Base-by-base conservation (phyloP, 345 rosid genomes). In the Melaleuca alternifolia region DNA sequence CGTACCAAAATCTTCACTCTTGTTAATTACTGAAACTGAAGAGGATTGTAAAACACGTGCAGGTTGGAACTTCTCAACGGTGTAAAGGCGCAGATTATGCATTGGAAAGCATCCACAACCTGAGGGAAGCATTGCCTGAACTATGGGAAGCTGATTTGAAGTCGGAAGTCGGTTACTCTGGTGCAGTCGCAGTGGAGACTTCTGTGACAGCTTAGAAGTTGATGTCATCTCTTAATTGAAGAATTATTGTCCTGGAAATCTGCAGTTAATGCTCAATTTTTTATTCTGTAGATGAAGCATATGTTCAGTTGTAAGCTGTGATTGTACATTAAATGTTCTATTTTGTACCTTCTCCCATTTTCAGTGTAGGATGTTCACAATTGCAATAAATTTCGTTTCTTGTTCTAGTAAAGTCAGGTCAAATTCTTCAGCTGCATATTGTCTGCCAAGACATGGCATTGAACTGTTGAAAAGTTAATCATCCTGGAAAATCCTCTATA, bases 81-180 rank as follows among this genome's bases (percentile, higher is more conserved):
- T 88, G 90, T 37, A 93, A 92, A 57, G 96, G 97, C 6, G 96
- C 95, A 83, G 98, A 96, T 85, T 89, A 93, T 87, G 97, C 98
- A 20, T 85, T 96, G 51, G 96, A 94, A 90, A 96, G 93, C 90
- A 94, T 97, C 85, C 97, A 95, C 92, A 94, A 95, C 88, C 92
- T 96, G 51, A 92, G 90, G 91, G 97, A 96, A 79, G 96, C 98
- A 77, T 51, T 96, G 76, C 96, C 95, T 12, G 95, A 94, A 87
- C 91, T 97, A 54, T 94, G 98, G 98, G 92, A 87, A 57, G 91
- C 89, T 71, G 90, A 89, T 21, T 89, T 89, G 50, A 92, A 89
- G 87, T 84, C 95, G 37, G 92, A 91, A 87, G 89, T 91, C 21
- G 85, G 59, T 37, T 91, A 92, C 62, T 62, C 93, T 9, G 86